These are phyloP conservation scores for Fusarium robinianum DNA, from an alignment of 2,329 filamentous ascomycete species.

Conservation along the genomic window DNA sequence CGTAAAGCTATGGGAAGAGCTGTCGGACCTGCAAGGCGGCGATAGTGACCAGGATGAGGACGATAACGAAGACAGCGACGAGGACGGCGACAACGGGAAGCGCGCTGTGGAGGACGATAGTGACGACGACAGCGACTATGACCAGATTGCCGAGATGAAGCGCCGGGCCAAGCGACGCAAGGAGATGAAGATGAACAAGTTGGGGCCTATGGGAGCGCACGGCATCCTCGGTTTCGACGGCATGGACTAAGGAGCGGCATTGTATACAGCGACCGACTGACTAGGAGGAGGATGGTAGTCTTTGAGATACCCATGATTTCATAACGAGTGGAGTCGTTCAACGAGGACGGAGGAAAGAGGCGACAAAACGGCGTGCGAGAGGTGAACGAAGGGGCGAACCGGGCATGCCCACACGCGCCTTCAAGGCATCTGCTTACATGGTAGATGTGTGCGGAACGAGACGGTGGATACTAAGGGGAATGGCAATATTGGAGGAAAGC, in stretches of 20 bases:
- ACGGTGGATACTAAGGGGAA: no score
- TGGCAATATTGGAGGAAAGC: no score
- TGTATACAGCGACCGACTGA: no score
- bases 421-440: no score
- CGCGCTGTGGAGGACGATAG: conserved; percentile 55
- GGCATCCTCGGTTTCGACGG: conserved; percentile 56
- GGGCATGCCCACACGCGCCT: no score
- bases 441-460: no score
- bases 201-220: conserved; percentile 56
- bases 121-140: conserved; percentile 48
- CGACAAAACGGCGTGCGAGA: not conserved
- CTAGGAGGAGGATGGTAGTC: conserved; percentile 5
- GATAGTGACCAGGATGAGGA: conserved; percentile 54
- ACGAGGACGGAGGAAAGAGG: not conserved
- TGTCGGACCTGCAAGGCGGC: conserved; percentile 56
- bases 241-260: conserved; percentile 45
- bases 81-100: conserved; percentile 49
- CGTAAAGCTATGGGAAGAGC: conserved; percentile 92
- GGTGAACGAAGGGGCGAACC: not conserved
- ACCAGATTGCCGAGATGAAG: conserved; percentile 46
- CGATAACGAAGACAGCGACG: conserved; percentile 51
- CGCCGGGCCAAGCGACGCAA: conserved; percentile 52
- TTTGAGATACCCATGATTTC: conserved; percentile 24
- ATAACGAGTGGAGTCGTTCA: not conserved
- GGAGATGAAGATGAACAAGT: conserved; percentile 47